Evolutionary conservation across 768 basidiomycete species (phyloP).

Genomic region (Trametes gibbosa): DNA sequence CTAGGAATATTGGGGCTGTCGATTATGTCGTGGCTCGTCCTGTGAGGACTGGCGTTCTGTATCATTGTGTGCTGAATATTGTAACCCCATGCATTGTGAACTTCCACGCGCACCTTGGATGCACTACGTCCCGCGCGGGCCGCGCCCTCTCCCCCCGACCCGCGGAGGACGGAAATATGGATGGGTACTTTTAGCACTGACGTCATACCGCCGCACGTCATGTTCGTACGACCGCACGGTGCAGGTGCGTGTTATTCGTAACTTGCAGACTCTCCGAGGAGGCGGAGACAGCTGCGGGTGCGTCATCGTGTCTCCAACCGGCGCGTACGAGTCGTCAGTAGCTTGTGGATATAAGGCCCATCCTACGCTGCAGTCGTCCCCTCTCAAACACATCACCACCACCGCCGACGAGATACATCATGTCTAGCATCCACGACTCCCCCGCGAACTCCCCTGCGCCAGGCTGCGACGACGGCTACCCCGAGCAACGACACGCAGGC

Average conservation of each 20-base stretch:
- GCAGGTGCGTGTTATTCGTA: too few species aligned
- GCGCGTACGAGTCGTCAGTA: not conserved
- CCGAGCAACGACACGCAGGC: constrained; percentile 43
- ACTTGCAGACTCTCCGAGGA: not conserved
- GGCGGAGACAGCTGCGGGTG: not conserved
- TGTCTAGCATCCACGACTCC: constrained; percentile 8
- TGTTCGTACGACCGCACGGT: too few species aligned
- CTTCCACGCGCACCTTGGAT: too few species aligned
- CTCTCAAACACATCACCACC: not conserved
- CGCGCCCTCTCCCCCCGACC: too few species aligned
- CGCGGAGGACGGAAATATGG: too few species aligned
- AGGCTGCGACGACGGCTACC: constrained; percentile 24
- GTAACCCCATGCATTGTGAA: too few species aligned
- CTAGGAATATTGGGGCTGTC: too few species aligned
- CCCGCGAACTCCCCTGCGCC: constrained; percentile 1
- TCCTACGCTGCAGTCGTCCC: too few species aligned
- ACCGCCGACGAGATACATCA: not conserved
- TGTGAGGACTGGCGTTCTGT: too few species aligned
- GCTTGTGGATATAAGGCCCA: not conserved
- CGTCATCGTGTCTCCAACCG: constrained; percentile 16
- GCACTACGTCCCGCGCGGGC: too few species aligned
- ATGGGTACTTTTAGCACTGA: not conserved
- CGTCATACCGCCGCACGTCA: constrained; percentile 8
- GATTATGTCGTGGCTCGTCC: too few species aligned
- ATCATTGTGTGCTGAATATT: too few species aligned